phyloP scores from a whole-genome alignment of 768 basidiomycete genomes.

The Calvatia gigantea region DNA sequence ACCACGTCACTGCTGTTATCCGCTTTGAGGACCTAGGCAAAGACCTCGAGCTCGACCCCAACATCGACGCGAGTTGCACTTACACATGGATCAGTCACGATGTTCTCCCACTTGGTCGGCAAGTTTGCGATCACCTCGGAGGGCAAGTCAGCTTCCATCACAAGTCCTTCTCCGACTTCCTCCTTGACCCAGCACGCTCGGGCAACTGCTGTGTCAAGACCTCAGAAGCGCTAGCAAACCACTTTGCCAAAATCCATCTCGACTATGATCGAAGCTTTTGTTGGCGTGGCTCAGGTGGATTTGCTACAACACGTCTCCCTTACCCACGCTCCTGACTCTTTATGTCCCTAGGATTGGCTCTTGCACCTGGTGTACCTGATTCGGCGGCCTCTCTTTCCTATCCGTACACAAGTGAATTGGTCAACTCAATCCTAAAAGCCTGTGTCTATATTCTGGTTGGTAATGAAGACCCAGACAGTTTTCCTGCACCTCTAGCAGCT shows the following conservation, averaged over 20 bases:
- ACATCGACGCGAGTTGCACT: not conserved
- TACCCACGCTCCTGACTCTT: not conserved
- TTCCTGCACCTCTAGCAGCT: not conserved
- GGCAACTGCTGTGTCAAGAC: not conserved
- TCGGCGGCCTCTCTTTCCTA: not conserved
- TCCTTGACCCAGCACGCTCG: not conserved
- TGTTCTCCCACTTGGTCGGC: not conserved
- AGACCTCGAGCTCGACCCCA: not conserved
- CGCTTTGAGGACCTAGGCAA: not conserved
- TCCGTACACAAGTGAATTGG: not conserved
- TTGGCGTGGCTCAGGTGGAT: not conserved
- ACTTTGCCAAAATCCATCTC: not conserved
- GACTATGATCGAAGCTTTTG: not conserved
- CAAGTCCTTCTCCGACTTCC: conserved; percentile 1
- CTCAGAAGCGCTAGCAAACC: not conserved
- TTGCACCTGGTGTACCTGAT: not conserved
- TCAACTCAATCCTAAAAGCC: not conserved
- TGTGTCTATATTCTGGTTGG: not conserved
- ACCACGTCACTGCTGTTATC: not conserved
- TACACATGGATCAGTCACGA: not conserved
- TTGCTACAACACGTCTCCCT: not conserved
- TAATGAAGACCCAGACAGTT: not conserved
- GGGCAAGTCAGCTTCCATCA: not conserved
- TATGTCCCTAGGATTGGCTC: not conserved
- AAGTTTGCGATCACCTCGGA: not conserved